Evolutionary conservation across 768 basidiomycete genomes (phyloP).

Genomic region (Wakefieldia striispora): DNA sequence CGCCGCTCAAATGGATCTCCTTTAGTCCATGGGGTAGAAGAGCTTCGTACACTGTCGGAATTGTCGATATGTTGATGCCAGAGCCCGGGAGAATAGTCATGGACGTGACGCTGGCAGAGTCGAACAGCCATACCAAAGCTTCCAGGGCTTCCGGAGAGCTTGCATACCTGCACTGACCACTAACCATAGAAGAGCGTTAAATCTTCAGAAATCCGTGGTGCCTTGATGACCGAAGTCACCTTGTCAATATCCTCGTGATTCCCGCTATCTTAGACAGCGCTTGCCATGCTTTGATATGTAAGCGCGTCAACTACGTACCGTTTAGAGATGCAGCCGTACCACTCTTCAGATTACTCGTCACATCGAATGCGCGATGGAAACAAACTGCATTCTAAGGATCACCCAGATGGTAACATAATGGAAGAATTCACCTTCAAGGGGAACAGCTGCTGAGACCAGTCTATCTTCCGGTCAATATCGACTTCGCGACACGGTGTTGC

Average conservation of each 20-base stretch:
- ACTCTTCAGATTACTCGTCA: conserved; percentile 54
- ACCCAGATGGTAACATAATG: background rate
- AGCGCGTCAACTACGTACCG: background rate
- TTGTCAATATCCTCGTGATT: conserved; percentile 76
- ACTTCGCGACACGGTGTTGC: background rate
- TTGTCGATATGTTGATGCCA: conserved; percentile 62
- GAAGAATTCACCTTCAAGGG: conserved; percentile 54
- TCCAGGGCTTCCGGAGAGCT: conserved; percentile 37
- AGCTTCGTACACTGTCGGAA: conserved; percentile 45
- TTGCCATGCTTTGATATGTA: conserved; percentile 24
- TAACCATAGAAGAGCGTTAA: conserved; percentile 23
- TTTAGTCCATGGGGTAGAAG: conserved; percentile 56
- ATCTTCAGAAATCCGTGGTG: background rate
- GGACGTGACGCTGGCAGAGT: conserved; percentile 15
- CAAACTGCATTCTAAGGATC: conserved; percentile 47
- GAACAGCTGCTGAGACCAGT: conserved; percentile 54
- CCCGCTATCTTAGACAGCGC: conserved; percentile 57
- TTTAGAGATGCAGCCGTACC: conserved; percentile 36
- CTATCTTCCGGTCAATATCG: conserved; percentile 30
- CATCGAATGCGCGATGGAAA: conserved; percentile 79
- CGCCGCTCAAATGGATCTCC: conserved; percentile 78
- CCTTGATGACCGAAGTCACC: conserved; percentile 40
- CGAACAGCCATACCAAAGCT: conserved; percentile 40
- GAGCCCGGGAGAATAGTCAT: conserved; percentile 66
- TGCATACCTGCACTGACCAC: conserved; percentile 52